Percentiles rank a stretch among this genome's conserved stretches.
Conservation (phyloP, 2,329 filamentous ascomycete genomes). For the Didymella pomorum region DNA sequence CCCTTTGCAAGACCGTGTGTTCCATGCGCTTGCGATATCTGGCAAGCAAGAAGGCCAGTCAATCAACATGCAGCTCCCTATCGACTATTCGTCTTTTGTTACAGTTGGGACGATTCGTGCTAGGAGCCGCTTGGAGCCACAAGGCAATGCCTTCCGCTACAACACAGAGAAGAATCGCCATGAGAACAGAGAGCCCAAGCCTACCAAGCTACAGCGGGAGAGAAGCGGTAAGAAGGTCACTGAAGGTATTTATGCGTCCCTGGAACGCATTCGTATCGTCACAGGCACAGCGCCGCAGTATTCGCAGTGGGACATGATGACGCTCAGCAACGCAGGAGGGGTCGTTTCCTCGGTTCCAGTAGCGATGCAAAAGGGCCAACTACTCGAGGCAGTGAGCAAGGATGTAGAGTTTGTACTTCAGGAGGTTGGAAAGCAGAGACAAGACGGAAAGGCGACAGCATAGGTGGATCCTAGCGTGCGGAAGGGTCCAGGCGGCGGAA, state of each 20-base stretch:
- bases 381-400: conserved; percentile 20
- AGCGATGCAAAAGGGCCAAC: conserved; percentile 65
- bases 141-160: conserved; percentile 20
- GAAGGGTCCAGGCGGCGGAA: conserved; percentile 4
- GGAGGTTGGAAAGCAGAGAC: conserved; percentile 17
- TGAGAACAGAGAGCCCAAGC: conserved; percentile 12
- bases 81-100: conserved; percentile 59
- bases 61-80: conserved; percentile 56
- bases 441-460: conserved; percentile 1
- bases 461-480: conserved; percentile 2
- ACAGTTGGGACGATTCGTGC: conserved; percentile 20
- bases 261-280: conserved; percentile 58
- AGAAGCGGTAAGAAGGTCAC: conserved; percentile 59
- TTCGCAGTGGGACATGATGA: conserved; percentile 79
- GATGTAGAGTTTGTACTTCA: conserved; percentile 57
- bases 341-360: conserved; percentile 62
- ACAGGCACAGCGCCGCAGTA: conserved; percentile 11
- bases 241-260: conserved; percentile 68
- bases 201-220: conserved; percentile 34
- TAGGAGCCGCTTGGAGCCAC: conserved; percentile 27
- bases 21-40: conserved; percentile 71
- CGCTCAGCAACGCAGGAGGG: conserved; percentile 74
- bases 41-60: conserved; percentile 53
- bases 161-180: conserved; percentile 14
- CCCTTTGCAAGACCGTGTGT: conserved; percentile 70